Evolutionary conservation across 306 rosid species (phyloP).

Genomic region (Sicyos baderoa): DNA sequence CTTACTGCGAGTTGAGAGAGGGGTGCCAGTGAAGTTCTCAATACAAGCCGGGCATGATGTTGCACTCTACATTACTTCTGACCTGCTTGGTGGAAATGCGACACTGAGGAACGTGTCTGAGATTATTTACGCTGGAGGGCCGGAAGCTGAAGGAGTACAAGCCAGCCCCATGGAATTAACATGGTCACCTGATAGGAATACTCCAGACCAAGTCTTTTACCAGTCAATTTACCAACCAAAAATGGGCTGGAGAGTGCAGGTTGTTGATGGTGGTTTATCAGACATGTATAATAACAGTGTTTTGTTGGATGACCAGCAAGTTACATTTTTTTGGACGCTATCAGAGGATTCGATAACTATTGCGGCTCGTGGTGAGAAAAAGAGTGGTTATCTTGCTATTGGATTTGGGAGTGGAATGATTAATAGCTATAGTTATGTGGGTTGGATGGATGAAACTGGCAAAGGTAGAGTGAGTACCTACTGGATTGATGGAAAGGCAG

Average conservation of each 20-base stretch:
- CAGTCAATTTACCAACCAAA: slow-evolving; percentile 64
- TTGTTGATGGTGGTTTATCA: slow-evolving; percentile 87
- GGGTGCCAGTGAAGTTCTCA: slow-evolving; percentile 73
- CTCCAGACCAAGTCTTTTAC: slow-evolving; percentile 66
- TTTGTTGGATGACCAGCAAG: slow-evolving; percentile 85
- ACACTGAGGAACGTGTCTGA: slow-evolving; percentile 64
- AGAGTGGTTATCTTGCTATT: slow-evolving; percentile 88
- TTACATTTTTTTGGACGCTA: slow-evolving; percentile 81
- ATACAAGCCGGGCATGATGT: slow-evolving; percentile 84
- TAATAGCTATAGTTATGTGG: slow-evolving; percentile 69
- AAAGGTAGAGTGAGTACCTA: slow-evolving; percentile 57
- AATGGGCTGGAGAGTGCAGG: slow-evolving; percentile 92
- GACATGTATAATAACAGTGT: slow-evolving; percentile 93
- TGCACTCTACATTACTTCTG: slow-evolving; percentile 71
- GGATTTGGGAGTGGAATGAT: slow-evolving; percentile 80
- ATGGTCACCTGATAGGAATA: slow-evolving; percentile 82
- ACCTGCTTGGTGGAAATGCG: slow-evolving; percentile 81
- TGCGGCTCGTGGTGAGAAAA: slow-evolving; percentile 85
- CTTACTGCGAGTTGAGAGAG: slow-evolving; percentile 76
- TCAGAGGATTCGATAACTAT: slow-evolving; percentile 53
- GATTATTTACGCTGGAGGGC: slow-evolving; percentile 76
- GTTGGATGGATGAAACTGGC: slow-evolving; percentile 67
- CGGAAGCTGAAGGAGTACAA: slow-evolving; percentile 72
- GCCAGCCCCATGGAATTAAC: slow-evolving; percentile 66
- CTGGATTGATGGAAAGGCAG: slow-evolving; percentile 80